Base-by-base conservation (phyloP, 257 asterid genomes). In the Solanum dulcamara region DNA sequence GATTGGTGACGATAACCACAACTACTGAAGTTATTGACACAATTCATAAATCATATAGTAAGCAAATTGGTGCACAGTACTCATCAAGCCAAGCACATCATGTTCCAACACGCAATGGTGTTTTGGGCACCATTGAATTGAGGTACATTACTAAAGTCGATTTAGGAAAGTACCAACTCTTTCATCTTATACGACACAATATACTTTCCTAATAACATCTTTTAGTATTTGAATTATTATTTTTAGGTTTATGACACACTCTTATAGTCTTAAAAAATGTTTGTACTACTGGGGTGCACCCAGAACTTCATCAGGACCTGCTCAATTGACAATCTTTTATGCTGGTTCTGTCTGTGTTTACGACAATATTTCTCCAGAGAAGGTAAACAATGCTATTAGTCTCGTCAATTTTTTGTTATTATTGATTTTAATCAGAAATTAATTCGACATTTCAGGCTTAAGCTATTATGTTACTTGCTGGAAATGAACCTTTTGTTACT, bases 381-480 rank as follows among this genome's bases (percentile, higher is more conserved):
- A 92, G 93, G 97, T 92, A 85, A 3, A n/a, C n/a, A n/a, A 40
- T 20, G 3, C 24, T 80, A 28, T 22, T 1, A 10, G 26, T 53
- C 6, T 64, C 80, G 38, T 37, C 57, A n/a, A 37, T 33, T 26
- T 37, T 30, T 28, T 3, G 42, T 38, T 77, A 20, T 70, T 62
- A 24, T 70, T 17, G 59, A 7, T 13, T 7, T 42, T 74, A 44
- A 75, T n/a, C 24, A 24, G 8, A 44, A 48, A 75, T 75, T 44
- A 17, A 84, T 86, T 8, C 10, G 24, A 12, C 3, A 42, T 46
- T 84, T 55, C 72, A 93, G 97, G 97, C 95, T 87, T 93, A 93
- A 79, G 97, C 95, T 42, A 93, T 93, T 32, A 92, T 92, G 95
- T 66, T 91, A 53, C 88, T 93, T 83, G 97, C 97, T 37, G 94